Percentiles rank a stretch among this genome's conserved stretches.
phyloP scores from a whole-genome alignment of 495 filamentous ascomycete genomes.

The Neurospora sp. region DNA sequence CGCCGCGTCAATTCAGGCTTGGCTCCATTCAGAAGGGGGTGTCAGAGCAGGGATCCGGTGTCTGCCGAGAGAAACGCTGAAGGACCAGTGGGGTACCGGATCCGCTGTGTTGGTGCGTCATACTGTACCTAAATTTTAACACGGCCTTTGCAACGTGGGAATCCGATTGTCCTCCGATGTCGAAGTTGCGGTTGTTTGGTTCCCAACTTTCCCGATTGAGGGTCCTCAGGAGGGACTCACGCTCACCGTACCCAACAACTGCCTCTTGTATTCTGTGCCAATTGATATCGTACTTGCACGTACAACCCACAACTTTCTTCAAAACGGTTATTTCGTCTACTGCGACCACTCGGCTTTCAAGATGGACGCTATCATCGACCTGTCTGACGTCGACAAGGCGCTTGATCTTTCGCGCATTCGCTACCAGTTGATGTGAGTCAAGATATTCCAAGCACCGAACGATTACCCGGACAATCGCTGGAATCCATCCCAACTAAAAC shows the following conservation, averaged over 20 bases:
- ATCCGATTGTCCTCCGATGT: neutral
- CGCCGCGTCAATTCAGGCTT: neutral
- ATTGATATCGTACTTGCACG: neutral
- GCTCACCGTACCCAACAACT: neutral
- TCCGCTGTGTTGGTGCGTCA: neutral
- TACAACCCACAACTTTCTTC: neutral
- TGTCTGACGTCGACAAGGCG: constrained; percentile 71
- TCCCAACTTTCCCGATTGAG: neutral
- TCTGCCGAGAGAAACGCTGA: neutral
- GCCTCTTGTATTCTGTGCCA: neutral
- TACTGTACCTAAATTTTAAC: neutral
- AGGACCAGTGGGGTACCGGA: neutral
- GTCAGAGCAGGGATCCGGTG: neutral
- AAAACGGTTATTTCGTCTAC: neutral
- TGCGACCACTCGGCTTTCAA: constrained; percentile 4
- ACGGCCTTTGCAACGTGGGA: neutral
- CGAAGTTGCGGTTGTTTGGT: neutral
- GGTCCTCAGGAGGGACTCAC: neutral
- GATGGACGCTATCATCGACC: constrained; percentile 89
- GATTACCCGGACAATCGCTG: no score
- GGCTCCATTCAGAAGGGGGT: neutral
- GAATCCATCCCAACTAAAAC: neutral
- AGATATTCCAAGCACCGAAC: neutral
- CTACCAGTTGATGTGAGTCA: constrained; percentile 81
- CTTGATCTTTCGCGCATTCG: constrained; percentile 88